phyloP scores from a whole-genome alignment of 768 basidiomycete genomes.

The Candolleomyces efflorescens region DNA sequence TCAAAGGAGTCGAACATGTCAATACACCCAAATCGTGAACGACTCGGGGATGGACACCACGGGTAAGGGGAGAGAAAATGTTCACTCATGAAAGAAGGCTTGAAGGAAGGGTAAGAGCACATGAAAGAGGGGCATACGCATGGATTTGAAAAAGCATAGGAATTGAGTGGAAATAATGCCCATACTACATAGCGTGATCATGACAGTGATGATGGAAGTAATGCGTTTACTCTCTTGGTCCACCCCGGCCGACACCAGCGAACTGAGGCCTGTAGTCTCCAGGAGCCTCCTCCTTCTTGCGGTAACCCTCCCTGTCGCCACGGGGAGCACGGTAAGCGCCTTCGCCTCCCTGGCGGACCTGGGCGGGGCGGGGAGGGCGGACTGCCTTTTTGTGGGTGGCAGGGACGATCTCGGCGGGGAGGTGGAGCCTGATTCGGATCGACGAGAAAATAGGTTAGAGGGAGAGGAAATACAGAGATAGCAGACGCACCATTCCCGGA shows the following conservation, averaged over 20 bases:
- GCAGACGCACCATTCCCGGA: conserved; percentile 76
- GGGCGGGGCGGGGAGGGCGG: conserved; percentile 80
- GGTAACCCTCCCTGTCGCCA: conserved; percentile 84
- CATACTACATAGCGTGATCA: conserved; percentile 17
- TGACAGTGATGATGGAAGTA: neutral
- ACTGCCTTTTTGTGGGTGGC: conserved; percentile 96
- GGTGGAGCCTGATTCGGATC: conserved; percentile 70
- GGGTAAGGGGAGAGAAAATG: no score
- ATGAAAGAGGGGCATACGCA: neutral
- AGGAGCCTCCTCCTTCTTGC: conserved; percentile 87
- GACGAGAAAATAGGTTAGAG: neutral
- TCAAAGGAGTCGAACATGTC: no score
- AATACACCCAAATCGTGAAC: no score
- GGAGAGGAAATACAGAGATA: neutral
- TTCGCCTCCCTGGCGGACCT: conserved; percentile 67
- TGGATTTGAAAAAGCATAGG: conserved; percentile 1
- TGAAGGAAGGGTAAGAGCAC: no score
- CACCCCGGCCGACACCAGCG: conserved; percentile 86
- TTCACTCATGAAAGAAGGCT: no score
- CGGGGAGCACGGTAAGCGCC: conserved; percentile 87
- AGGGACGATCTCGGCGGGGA: conserved; percentile 94
- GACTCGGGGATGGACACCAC: no score
- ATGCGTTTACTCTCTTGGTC: conserved; percentile 57
- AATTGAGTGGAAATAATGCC: conserved; percentile 18
- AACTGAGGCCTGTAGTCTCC: conserved; percentile 89